Base-by-base conservation (phyloP, 768 basidiomycete genomes). In the Mycena chlorophos region DNA sequence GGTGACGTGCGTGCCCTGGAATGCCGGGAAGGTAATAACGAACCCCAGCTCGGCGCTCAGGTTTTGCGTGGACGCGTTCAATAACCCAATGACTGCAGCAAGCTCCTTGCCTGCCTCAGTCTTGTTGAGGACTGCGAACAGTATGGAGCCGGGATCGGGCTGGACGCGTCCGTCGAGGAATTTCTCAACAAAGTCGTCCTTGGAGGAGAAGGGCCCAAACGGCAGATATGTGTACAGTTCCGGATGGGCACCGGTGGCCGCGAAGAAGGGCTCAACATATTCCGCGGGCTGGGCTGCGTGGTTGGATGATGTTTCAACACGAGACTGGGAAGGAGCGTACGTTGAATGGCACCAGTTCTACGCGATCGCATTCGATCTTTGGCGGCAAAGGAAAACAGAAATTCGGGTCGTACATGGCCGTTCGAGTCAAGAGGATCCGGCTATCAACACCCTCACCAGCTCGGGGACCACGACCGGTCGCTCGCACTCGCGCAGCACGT, bases 1-100 rank as follows among this genome's bases (percentile, higher is more conserved):
- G 2, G 83, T 77, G 28, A 88, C 78, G 58, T 88, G 84, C 0
- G 84, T 88, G 16, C 82, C 73, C 55, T 87, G 86, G 65, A 85
- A 89, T 1, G 64, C 66, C 1, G 85, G 83, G 1, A 84, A 68
- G 37, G 82, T 77, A 43, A 84, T 69, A 30, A 85, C 69, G 58
- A 73, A 75, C 8, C 81, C 84, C 29, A 88, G 76, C 61, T 89
- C 86, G 5, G 77, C 75, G 20, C 64, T 67, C 13, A 83, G 72
- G 55, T 83, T 64, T 4, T 45, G 51, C 2, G 74, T 57, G 10
- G 71, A 75, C 3, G 79, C 71, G 58, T 81, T 77, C 48, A 83
- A 65, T 55, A 81, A 72, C 0, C 78, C 83, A 8, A 86, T 76
- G 5, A 75, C 69, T 0, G 83, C 86, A 3, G 86, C 85, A 14